A percentile compares a stretch with the other conserved stretches of the same genome.
Conservation (phyloP, 2,329 filamentous ascomycete genomes). For the Trichoderma sp. region DNA sequence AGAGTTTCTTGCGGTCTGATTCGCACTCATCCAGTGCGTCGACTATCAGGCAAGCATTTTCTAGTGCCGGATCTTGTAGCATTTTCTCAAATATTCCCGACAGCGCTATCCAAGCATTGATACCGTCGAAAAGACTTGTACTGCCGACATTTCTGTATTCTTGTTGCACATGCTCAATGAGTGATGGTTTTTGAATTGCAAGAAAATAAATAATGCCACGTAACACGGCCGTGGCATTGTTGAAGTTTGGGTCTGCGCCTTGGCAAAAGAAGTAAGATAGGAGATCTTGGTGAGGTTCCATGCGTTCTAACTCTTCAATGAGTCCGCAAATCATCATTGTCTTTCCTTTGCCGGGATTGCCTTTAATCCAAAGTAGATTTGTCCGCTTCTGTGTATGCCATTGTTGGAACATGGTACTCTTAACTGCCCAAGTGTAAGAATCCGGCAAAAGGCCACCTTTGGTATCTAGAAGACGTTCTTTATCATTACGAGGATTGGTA, state of each 20-base stretch:
- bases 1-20: not conserved
- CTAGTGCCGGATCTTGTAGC: not conserved
- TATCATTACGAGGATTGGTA: not conserved
- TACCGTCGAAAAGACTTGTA: not conserved
- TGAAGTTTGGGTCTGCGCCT: not conserved
- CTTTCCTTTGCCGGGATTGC: not conserved
- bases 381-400: not conserved
- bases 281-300: not conserved
- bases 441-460: not conserved
- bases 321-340: not conserved
- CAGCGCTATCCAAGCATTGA: not conserved
- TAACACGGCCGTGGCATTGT: not conserved
- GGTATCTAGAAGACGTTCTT: not conserved
- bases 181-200: not conserved
- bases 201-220: not conserved
- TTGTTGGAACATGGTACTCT: not conserved
- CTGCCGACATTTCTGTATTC: not conserved
- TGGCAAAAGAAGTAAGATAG: not conserved
- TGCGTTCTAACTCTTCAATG: not conserved
- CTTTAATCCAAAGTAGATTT: not conserved
- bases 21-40: not conserved
- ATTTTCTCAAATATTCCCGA: not conserved
- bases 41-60: not conserved
- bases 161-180: not conserved
- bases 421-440: not conserved